Evolutionary conservation across 1,139 yeast genomes (phyloP), one percentile per base, ranked within the genome.

Genomic region (Hanseniaspora gamundiae): DNA sequence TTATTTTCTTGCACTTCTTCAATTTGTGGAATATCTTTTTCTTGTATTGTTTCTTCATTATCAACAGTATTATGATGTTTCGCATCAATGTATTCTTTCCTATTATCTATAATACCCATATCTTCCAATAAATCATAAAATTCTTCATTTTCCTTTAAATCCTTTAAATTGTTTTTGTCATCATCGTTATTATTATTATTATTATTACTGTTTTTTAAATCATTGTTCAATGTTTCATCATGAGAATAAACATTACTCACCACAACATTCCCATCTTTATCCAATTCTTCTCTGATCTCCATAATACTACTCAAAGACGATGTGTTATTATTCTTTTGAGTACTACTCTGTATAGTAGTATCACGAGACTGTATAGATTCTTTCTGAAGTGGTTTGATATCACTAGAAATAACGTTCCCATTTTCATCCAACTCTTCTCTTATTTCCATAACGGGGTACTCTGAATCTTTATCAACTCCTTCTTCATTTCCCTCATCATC

Each of bases 201-300:
- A 16, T 40, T 29, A 27, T 38, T 26, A 21, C 42, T 35, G 36
- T 40, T 38, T 26, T 42, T 45, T 2, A 42, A 48, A 26, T 38
- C 35, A 2, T 47, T 35, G 22, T 49, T 50, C n/a, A 46, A 45
- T 20, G 45, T 40, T 29, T 41, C 46, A 9, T 36, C 36, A 20
- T 33, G 40, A 20, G 49, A 41, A 1, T 17, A 33, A n/a, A 33
- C 36, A 33, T 33, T 19, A 17, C 36, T 9, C 9, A 10, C 10
- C n/a, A 33, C 21, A 3, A 33, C 21, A 33, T 81, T 77, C 0
- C 78, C 95, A 11, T 82, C 78, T 1, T 83, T 94, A 59, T 87
- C 95, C 38, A 88, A 62, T 46, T 82, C 87, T 57, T 88, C 96
- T 43, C 80, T 71, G 20, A 87, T 87, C 47, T 87, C 96, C 79